These are phyloP conservation scores for Mycena rebaudengoi DNA, from an alignment of 768 basidiomycete genomes.

Conservation along the genomic window DNA sequence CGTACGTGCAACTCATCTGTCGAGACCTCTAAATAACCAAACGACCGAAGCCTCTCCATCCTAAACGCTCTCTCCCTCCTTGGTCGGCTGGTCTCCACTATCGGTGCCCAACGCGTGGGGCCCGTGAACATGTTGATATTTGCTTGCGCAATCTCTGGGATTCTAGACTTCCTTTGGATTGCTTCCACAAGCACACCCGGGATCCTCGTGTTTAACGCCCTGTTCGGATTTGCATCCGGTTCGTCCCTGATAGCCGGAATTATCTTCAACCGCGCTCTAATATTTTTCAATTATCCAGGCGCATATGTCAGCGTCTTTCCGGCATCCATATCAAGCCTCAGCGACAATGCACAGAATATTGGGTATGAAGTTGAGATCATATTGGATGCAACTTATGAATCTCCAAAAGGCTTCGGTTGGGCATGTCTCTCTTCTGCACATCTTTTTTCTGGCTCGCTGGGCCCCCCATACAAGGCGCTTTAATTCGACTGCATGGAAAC, in stretches of 20 bases:
- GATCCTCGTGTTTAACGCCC: conserved; percentile 22
- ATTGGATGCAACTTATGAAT: not conserved
- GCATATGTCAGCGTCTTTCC: conserved; percentile 15
- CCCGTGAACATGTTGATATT: conserved; percentile 23
- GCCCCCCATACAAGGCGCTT: conserved; percentile 27
- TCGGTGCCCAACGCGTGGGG: conserved; percentile 21
- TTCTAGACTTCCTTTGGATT: conserved; percentile 20
- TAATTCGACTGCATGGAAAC: conserved; percentile 11
- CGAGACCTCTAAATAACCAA: not conserved
- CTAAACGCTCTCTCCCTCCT: conserved; percentile 24
- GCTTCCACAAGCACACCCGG: not conserved
- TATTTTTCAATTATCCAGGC: too few species aligned
- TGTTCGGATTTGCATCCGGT: conserved; percentile 23
- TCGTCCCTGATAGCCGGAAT: too few species aligned
- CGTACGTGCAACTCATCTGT: conserved; percentile 4
- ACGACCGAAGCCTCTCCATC: conserved; percentile 15
- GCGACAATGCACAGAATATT: not conserved
- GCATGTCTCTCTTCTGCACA: conserved; percentile 26
- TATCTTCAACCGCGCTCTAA: too few species aligned
- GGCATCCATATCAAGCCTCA: conserved; percentile 1
- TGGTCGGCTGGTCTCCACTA: conserved; percentile 20
- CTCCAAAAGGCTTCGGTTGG: conserved; percentile 5
- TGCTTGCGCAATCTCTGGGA: conserved; percentile 6
- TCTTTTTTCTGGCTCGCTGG: conserved; percentile 30
- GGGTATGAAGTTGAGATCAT: not conserved